Conservation (phyloP, 75 land plant species). For the Selaginella moellendorffii region DNA sequence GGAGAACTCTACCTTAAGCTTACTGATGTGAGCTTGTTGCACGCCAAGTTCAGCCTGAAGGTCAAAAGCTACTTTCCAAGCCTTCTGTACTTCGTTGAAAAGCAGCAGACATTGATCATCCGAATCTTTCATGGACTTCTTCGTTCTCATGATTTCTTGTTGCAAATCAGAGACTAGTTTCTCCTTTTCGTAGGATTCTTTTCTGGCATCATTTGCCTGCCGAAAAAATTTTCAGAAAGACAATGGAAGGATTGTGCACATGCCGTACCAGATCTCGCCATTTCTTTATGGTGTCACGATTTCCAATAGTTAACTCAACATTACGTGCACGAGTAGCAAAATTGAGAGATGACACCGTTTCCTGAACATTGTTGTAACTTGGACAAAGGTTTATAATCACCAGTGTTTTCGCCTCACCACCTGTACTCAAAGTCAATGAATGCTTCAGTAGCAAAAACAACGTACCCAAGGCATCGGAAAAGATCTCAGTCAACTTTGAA, state of each 20-base stretch:
- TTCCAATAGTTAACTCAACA: constrained; percentile 81
- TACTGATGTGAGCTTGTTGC: neutral
- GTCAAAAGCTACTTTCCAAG: constrained; percentile 83
- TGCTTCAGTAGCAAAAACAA: neutral
- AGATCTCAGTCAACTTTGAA: constrained; percentile 70
- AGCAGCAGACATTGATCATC: constrained; percentile 77
- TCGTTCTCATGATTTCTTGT: constrained; percentile 47
- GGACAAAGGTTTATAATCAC: constrained; percentile 73
- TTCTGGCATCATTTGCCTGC: constrained; percentile 85
- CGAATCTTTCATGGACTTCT: constrained; percentile 51
- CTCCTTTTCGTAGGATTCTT: constrained; percentile 76
- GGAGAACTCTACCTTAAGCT: neutral
- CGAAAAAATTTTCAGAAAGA: no score
- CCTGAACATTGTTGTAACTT: constrained; percentile 44
- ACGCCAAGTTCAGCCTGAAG: constrained; percentile 48
- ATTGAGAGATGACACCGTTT: constrained; percentile 69
- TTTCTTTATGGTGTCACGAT: constrained; percentile 87
- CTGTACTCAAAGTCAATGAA: constrained; percentile 19
- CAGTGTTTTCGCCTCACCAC: constrained; percentile 71
- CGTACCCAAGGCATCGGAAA: constrained; percentile 83
- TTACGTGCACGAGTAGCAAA: constrained; percentile 82
- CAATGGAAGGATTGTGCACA: no score
- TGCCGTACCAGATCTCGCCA: constrained; percentile 94
- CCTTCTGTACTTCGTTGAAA: constrained; percentile 92
- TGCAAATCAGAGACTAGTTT: constrained; percentile 47